phyloP scores from a whole-genome alignment of 2,329 filamentous ascomycete species.

The Aspergillus bombycis region DNA sequence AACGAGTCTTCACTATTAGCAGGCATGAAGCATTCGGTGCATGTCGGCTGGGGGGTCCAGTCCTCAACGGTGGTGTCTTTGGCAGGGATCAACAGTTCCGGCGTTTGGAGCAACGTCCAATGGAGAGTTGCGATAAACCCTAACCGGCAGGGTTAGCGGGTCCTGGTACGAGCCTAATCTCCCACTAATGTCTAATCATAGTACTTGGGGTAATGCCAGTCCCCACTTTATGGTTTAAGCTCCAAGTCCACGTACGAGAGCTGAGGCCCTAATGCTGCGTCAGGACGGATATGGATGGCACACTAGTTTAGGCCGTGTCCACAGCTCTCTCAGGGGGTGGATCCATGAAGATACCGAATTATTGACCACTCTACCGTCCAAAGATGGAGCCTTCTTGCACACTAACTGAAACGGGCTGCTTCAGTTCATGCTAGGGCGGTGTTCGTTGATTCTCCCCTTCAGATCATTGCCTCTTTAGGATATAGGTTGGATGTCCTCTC shows the following conservation, averaged over 20 bases:
- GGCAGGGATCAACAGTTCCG: slow-evolving; percentile 1
- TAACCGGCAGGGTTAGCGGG: background rate
- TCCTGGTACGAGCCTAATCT: background rate
- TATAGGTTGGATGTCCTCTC: background rate
- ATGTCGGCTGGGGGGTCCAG: background rate
- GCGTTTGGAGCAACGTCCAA: slow-evolving; percentile 1
- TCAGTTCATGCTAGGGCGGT: background rate
- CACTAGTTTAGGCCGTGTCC: background rate
- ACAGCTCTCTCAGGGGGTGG: background rate
- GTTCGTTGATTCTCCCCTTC: background rate
- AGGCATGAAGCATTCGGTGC: background rate
- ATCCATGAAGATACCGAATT: background rate
- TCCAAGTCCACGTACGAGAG: background rate
- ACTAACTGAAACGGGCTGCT: background rate
- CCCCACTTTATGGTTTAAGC: background rate
- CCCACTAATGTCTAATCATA: slow-evolving; percentile 2
- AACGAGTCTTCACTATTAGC: too few relatives aligned
- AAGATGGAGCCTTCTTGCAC: background rate
- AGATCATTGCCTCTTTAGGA: background rate
- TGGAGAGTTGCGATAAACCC: background rate
- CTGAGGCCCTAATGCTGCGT: background rate
- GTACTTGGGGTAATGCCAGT: background rate
- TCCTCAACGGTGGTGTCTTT: background rate
- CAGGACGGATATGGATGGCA: background rate
- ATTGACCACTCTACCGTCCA: background rate